A percentile compares a stretch with the other conserved stretches of the same genome.
These are phyloP conservation scores for Hevea brasiliensis DNA, from an alignment of 345 rosid genomes.

Conservation along the genomic window DNA sequence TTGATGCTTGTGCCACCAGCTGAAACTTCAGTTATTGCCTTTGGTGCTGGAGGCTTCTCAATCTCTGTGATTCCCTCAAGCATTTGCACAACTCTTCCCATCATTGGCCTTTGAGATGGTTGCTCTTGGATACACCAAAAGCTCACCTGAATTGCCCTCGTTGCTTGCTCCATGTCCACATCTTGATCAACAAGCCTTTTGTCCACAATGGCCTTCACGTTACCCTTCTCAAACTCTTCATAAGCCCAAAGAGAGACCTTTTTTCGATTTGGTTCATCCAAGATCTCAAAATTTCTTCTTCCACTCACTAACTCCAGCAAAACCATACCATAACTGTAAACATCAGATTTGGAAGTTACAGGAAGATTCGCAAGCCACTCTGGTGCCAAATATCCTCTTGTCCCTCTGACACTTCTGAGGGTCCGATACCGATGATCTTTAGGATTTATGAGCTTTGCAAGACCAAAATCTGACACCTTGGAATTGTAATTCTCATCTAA, in stretches of 20 bases:
- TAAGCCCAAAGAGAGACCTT: constrained; percentile 63
- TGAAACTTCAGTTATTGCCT: constrained; percentile 35
- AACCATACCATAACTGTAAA: constrained; percentile 33
- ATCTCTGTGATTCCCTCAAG: constrained; percentile 46
- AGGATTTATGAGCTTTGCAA: constrained; percentile 30
- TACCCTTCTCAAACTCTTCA: constrained; percentile 48
- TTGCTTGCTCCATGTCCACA: constrained; percentile 24
- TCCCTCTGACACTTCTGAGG: constrained; percentile 33
- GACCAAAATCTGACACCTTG: constrained; percentile 37
- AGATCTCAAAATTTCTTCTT: constrained; percentile 29
- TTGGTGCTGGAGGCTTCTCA: constrained; percentile 51
- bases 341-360: constrained; percentile 32
- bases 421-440: constrained; percentile 30
- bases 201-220: constrained; percentile 18
- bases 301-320: constrained; percentile 35
- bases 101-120: constrained; percentile 31
- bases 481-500: constrained; percentile 29
- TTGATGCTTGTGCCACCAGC: constrained; percentile 35
- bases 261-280: constrained; percentile 33
- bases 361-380: constrained; percentile 39
- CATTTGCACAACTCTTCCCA: constrained; percentile 36
- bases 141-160: constrained; percentile 22
- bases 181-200: constrained; percentile 8
- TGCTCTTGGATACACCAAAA: constrained; percentile 37
- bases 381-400: constrained; percentile 35